Percentiles rank a stretch among this genome's conserved stretches.
Evolutionary conservation across 331 rosid species (phyloP).

Genomic region (Pyrus hybrid): DNA sequence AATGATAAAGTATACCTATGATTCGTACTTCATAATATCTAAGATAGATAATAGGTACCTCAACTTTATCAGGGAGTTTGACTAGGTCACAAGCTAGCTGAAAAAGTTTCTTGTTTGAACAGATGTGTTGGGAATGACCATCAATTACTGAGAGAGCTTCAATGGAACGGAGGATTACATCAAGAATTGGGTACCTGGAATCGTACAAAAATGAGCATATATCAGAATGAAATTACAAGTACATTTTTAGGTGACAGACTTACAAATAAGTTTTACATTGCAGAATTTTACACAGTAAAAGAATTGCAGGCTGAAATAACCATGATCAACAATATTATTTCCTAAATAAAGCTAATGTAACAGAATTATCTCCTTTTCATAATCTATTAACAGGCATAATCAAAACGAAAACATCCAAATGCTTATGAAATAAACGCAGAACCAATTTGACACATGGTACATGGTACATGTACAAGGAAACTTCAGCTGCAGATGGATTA

Average conservation of each 20-base stretch:
- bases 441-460: not conserved
- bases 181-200: constrained; percentile 74
- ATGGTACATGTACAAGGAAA: not conserved
- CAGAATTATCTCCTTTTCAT: no score
- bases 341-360: not conserved
- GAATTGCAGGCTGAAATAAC: not conserved
- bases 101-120: constrained; percentile 67
- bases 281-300: not conserved
- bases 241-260: not conserved
- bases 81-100: constrained; percentile 41
- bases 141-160: constrained; percentile 77
- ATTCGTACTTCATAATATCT: not conserved
- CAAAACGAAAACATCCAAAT: not conserved
- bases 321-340: not conserved
- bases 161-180: constrained; percentile 58
- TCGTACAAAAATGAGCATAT: constrained; percentile 8
- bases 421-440: not conserved
- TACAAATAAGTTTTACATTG: not conserved
- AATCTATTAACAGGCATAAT: not conserved
- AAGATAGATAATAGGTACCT: constrained; percentile 42
- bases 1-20: not conserved
- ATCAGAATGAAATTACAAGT: not conserved
- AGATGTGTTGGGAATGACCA: constrained; percentile 61
- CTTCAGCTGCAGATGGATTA: not conserved
- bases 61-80: constrained; percentile 74